A percentile compares a stretch with the other conserved stretches of the same genome.
phyloP scores from a whole-genome alignment of 768 basidiomycete species.

The Rhizopogon sp. region DNA sequence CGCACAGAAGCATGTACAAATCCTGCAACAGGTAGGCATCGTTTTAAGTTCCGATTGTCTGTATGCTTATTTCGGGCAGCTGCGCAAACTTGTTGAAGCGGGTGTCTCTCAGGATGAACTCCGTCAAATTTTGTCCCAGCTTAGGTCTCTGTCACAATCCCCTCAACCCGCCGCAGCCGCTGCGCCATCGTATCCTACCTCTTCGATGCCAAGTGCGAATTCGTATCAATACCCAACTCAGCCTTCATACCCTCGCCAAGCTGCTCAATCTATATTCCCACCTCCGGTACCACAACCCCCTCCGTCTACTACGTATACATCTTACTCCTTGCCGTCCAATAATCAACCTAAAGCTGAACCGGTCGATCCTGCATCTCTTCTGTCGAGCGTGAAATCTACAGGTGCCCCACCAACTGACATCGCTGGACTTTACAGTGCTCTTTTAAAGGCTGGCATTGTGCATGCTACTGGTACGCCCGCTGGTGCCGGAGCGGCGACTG shows the following conservation, averaged over 20 bases:
- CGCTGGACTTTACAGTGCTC: slow-evolving; percentile 55
- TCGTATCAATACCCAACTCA: slow-evolving; percentile 27
- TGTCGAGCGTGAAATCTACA: slow-evolving; percentile 21
- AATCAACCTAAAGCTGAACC: slow-evolving; percentile 25
- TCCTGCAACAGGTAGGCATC: slow-evolving; percentile 72
- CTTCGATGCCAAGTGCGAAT: slow-evolving; percentile 12
- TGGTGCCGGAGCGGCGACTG: slow-evolving; percentile 38
- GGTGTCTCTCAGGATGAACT: slow-evolving; percentile 80
- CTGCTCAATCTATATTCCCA: slow-evolving; percentile 14
- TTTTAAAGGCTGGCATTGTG: slow-evolving; percentile 79
- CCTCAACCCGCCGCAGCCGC: slow-evolving; percentile 31
- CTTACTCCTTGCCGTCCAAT: slow-evolving; percentile 8
- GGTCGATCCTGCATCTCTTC: slow-evolving; percentile 23
- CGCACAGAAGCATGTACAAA: slow-evolving; percentile 66
- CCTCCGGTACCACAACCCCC: slow-evolving; percentile 27
- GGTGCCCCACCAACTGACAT: slow-evolving; percentile 35
- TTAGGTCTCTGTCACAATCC: slow-evolving; percentile 56
- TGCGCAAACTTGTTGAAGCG: slow-evolving; percentile 68
- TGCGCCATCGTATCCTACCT: slow-evolving; percentile 16
- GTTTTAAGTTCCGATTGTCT: neutral
- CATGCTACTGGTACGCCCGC: slow-evolving; percentile 47
- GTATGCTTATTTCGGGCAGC: slow-evolving; percentile 32
- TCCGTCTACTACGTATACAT: slow-evolving; percentile 25
- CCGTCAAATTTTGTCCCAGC: slow-evolving; percentile 65
- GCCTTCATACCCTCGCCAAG: slow-evolving; percentile 21